Conservation (phyloP, 371 early-diverging fungal species). For the Entomophthora muscae region DNA sequence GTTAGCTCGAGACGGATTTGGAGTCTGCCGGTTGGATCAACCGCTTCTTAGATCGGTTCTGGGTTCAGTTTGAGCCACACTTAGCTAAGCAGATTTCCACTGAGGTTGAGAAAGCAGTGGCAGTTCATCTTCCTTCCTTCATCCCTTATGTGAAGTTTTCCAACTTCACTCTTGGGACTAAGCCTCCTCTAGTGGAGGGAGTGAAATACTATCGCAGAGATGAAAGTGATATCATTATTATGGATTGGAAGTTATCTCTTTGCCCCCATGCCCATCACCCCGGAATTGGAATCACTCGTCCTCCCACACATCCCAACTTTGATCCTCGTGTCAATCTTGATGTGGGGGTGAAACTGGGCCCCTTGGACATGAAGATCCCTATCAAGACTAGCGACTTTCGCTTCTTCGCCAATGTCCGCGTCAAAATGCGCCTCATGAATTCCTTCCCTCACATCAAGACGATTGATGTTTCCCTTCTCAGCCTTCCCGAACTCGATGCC, state of each 20-base stretch:
- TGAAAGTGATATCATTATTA: constrained; percentile 68
- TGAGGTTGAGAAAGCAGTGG: not conserved
- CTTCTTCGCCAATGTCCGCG: constrained; percentile 62
- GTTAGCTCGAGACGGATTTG: not conserved
- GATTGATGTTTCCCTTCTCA: constrained; percentile 71
- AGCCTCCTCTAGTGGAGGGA: constrained; percentile 77
- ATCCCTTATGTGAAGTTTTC: constrained; percentile 39
- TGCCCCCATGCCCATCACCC: constrained; percentile 32
- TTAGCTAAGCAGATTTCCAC: not conserved
- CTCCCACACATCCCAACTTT: constrained; percentile 22
- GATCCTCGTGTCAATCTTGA: constrained; percentile 82
- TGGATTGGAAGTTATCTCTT: constrained; percentile 89
- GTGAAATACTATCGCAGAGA: constrained; percentile 59
- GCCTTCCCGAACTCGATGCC: constrained; percentile 84
- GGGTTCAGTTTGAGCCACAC: not conserved
- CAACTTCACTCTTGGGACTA: constrained; percentile 91
- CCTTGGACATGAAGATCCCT: constrained; percentile 77
- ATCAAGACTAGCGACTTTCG: constrained; percentile 83
- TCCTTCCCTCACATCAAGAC: constrained; percentile 77
- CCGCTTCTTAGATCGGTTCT: not conserved
- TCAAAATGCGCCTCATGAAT: constrained; percentile 64
- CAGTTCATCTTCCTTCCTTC: not conserved
- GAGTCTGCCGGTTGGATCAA: constrained; percentile 3
- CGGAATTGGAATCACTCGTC: not conserved
- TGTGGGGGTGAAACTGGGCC: constrained; percentile 71